Conservation (phyloP, 164 flowering plant genomes). For the Nymphaea colorata region DNA sequence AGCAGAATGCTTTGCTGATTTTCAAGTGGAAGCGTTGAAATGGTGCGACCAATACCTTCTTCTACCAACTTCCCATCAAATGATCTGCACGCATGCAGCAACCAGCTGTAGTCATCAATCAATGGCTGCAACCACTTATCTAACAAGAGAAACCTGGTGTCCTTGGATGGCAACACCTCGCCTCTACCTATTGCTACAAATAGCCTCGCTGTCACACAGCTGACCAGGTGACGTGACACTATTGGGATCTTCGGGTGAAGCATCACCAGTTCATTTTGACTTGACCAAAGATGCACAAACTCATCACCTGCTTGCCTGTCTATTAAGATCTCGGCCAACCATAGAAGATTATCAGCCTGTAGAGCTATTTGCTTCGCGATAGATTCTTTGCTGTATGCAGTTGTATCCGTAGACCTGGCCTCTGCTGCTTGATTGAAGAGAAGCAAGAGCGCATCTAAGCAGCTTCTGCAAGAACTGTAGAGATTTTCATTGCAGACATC, state of each 20-base stretch:
- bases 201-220: slow-evolving; percentile 71
- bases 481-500: slow-evolving; percentile 46
- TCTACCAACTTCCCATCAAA: slow-evolving; percentile 86
- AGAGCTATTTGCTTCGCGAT: slow-evolving; percentile 43
- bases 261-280: slow-evolving; percentile 57
- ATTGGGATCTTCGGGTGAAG: slow-evolving; percentile 56
- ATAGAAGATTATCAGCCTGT: slow-evolving; percentile 77
- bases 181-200: slow-evolving; percentile 91
- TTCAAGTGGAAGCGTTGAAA: slow-evolving; percentile 82
- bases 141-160: slow-evolving; percentile 52
- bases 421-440: slow-evolving; percentile 50
- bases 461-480: slow-evolving; percentile 45
- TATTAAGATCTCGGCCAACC: slow-evolving; percentile 81
- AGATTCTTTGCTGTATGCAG: slow-evolving; percentile 3
- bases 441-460: slow-evolving; percentile 39
- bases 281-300: slow-evolving; percentile 66
- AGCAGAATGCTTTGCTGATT: slow-evolving; percentile 86
- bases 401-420: neutral
- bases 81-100: slow-evolving; percentile 70
- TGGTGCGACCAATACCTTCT: slow-evolving; percentile 94
- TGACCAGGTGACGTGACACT: slow-evolving; percentile 62
- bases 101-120: slow-evolving; percentile 85
- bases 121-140: slow-evolving; percentile 90
- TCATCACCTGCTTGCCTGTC: slow-evolving; percentile 75
- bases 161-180: slow-evolving; percentile 75